Percentiles rank a stretch among this genome's conserved stretches.
Conservation (phyloP, 2,329 filamentous ascomycete genomes). For the Aspergillus hiratsukae region DNA sequence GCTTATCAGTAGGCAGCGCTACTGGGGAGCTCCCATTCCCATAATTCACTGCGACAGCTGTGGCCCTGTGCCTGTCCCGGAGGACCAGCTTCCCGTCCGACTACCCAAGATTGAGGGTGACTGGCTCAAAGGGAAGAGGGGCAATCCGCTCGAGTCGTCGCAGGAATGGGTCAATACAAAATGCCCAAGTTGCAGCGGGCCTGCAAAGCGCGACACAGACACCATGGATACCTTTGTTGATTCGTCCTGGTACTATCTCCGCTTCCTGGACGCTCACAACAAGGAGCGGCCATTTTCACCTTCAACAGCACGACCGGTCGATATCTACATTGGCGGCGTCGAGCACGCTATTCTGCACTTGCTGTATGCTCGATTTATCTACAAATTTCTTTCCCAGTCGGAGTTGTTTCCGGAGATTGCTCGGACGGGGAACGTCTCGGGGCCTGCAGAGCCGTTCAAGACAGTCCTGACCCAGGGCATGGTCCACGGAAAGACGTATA, state of each 20-base stretch:
- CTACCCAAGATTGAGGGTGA: constrained; percentile 66
- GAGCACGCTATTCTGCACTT: constrained; percentile 90
- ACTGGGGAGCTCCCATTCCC: constrained; percentile 88
- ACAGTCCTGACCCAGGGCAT: constrained; percentile 84
- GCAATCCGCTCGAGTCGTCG: constrained; percentile 71
- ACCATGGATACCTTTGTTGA: constrained; percentile 97
- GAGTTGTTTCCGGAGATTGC: constrained; percentile 36
- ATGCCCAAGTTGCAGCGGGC: constrained; percentile 65
- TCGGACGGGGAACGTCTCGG: constrained; percentile 28
- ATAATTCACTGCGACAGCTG: constrained; percentile 77
- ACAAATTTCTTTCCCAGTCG: constrained; percentile 69
- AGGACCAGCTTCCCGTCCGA: constrained; percentile 68
- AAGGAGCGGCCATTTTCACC: constrained; percentile 56
- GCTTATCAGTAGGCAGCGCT: constrained; percentile 86
- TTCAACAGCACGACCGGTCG: constrained; percentile 63
- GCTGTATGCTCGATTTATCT: constrained; percentile 84
- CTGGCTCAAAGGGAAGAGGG: constrained; percentile 64
- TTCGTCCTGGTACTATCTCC: constrained; percentile 89
- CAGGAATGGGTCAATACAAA: constrained; percentile 68
- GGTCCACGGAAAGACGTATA: constrained; percentile 84
- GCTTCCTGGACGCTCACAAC: constrained; percentile 71
- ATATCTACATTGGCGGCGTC: constrained; percentile 83
- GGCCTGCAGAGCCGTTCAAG: constrained; percentile 69
- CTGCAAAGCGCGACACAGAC: constrained; percentile 78
- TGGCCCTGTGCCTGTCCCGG: constrained; percentile 73